Base-by-base conservation (phyloP, 306 rosid genomes). In the Glycine soja region DNA sequence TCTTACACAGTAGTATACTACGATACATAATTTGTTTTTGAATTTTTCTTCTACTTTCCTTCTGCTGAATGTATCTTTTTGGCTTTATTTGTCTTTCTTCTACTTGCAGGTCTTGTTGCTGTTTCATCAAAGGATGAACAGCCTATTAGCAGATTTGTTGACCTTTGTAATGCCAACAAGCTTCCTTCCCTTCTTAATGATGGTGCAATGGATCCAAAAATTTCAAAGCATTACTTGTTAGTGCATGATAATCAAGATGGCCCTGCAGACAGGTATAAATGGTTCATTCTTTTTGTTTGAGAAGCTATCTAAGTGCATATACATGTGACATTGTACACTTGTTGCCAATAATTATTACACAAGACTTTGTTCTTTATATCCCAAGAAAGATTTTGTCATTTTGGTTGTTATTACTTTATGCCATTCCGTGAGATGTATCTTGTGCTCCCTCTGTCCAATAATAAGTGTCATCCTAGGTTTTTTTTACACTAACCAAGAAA, bases 231-330 rank as follows among this genome's bases (percentile, higher is more conserved):
- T 83, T 95, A 93, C 84, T 85, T 95, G 83, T 87, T 95, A 70
- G 92, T 95, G 80, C 98, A 95, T 65, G 97, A 95, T 89, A 92
- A 93, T 88, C 97, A 92, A 87, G 98, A 93, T 74, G 93, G 92
- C 53, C 71, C 85, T 51, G 75, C 72, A 78, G 99, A 93, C 81
- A 93, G 88, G 99, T 95, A 36, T 36, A 36, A 36, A 36, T 36
- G 40, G 40, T 36, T 36, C 40, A 36, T 36, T 36, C 40, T 36
- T 36, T 36, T 36, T 36, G 40, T 36, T 36, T 36, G 40, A 36
- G 40, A 36, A 36, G 3, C 5, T 36, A 36, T 36, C 40, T 36
- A 36, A 36, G 40, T 36, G 40, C 40, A 36, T 36, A 36, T 36
- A 36, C 40, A 36, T 4, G 40, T 36, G 40, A 36, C 40, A 36